These are phyloP conservation scores for Leccinellum rugosiceps DNA, from an alignment of 768 basidiomycete species.

Conservation along the genomic window DNA sequence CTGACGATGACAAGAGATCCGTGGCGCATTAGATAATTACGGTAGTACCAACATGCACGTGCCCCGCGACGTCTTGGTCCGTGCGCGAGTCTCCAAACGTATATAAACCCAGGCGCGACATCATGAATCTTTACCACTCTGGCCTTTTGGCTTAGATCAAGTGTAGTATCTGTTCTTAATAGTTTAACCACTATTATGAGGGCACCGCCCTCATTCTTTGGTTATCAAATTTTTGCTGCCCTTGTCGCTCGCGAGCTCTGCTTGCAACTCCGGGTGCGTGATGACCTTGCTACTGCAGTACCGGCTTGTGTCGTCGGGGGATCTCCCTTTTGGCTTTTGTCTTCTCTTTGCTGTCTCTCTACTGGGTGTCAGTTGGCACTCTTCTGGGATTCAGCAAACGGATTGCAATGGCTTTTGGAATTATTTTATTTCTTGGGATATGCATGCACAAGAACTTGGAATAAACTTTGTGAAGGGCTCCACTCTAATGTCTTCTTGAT, in stretches of 20 bases:
- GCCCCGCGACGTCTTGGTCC: conserved; percentile 7
- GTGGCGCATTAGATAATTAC: not conserved
- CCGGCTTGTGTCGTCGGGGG: conserved; percentile 65
- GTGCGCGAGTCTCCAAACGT: conserved; percentile 9
- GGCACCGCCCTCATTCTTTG: conserved; percentile 51
- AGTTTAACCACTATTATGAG: conserved; percentile 58
- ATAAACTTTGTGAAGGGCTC: no score
- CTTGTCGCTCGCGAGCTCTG: conserved; percentile 28
- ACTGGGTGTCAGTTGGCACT: not conserved
- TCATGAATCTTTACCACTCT: conserved; percentile 23
- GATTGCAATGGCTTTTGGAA: not conserved
- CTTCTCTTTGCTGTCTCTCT: conserved; percentile 18
- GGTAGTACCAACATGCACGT: not conserved
- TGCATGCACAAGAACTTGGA: no score
- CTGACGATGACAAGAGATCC: not conserved
- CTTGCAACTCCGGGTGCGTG: conserved; percentile 39
- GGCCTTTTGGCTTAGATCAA: conserved; percentile 76
- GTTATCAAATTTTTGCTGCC: conserved; percentile 45
- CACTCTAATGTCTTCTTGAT: no score
- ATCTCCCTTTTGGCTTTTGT: conserved; percentile 20
- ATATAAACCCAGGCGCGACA: conserved; percentile 9
- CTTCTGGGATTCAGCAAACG: conserved; percentile 11
- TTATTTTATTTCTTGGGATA: no score
- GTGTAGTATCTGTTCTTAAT: conserved; percentile 76
- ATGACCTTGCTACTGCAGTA: conserved; percentile 41